phyloP scores from a whole-genome alignment of 768 basidiomycete genomes.

The Mycena filopes region DNA sequence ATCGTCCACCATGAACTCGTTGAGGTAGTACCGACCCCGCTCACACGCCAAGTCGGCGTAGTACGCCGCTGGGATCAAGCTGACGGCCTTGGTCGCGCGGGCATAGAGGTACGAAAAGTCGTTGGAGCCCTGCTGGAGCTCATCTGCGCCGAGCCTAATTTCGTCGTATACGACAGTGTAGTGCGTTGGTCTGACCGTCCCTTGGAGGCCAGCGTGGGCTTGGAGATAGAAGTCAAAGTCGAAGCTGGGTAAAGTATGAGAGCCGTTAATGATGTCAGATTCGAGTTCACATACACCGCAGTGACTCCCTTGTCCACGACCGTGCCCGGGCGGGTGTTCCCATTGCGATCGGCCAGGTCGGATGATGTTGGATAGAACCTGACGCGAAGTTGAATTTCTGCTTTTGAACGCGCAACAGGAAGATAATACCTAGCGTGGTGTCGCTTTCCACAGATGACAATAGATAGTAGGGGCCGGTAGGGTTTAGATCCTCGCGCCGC shows the following conservation, averaged over 20 bases:
- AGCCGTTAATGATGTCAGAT: constrained; percentile 26
- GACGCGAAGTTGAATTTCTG: constrained; percentile 17
- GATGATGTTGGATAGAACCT: constrained; percentile 69
- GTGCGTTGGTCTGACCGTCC: constrained; percentile 77
- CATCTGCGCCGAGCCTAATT: constrained; percentile 72
- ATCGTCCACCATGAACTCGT: constrained; percentile 73
- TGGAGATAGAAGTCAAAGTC: constrained; percentile 78
- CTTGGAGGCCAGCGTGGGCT: constrained; percentile 81
- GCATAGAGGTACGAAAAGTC: constrained; percentile 80
- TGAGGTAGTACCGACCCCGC: constrained; percentile 79
- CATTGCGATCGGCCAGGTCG: constrained; percentile 66
- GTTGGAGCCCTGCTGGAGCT: constrained; percentile 79
- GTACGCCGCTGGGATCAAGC: constrained; percentile 82
- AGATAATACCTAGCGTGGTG: constrained; percentile 64
- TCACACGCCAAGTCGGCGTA: constrained; percentile 89
- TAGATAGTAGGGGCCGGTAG: constrained; percentile 74
- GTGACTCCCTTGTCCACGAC: constrained; percentile 85
- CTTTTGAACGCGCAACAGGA: too few species aligned
- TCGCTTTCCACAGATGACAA: constrained; percentile 86
- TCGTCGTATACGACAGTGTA: constrained; percentile 88
- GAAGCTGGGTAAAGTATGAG: constrained; percentile 50
- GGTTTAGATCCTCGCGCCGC: constrained; percentile 47
- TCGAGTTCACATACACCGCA: constrained; percentile 57
- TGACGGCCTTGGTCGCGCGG: constrained; percentile 86
- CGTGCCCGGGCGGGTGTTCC: constrained; percentile 84